Conservation (phyloP, 768 basidiomycete species). For the Rhodocollybia butyracea region DNA sequence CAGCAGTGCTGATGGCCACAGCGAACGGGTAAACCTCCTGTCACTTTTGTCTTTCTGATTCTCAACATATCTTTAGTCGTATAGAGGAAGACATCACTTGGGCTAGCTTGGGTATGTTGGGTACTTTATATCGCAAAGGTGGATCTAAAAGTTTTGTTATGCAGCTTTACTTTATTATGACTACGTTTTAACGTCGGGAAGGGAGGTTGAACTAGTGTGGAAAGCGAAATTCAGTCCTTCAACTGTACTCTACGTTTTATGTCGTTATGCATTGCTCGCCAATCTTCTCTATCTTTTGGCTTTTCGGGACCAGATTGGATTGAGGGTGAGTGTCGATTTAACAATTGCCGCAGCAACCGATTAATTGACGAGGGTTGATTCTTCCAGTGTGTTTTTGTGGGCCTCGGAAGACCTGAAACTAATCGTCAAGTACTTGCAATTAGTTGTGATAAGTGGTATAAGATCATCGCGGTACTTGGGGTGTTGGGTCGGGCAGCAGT, state of each 20-base stretch:
- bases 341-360: too few relatives aligned
- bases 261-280: conserved; percentile 30
- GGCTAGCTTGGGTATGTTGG: not conserved
- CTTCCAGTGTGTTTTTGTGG: not conserved
- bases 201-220: conserved; percentile 31
- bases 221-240: conserved; percentile 19
- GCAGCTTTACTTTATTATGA: conserved; percentile 30
- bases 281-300: conserved; percentile 30
- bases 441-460: conserved; percentile 26
- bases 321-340: conserved; percentile 7
- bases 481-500: conserved; percentile 26
- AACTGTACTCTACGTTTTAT: conserved; percentile 29
- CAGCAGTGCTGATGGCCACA: conserved; percentile 6
- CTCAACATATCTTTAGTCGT: not conserved
- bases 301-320: conserved; percentile 16
- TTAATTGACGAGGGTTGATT: too few relatives aligned
- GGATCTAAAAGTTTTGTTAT: not conserved
- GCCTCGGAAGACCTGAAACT: not conserved
- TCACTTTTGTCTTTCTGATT: not conserved
- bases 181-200: conserved; percentile 25
- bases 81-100: not conserved
- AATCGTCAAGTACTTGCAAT: not conserved
- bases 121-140: not conserved
- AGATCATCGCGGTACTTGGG: conserved; percentile 23
- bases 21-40: not conserved